Conservation (phyloP, 2,329 filamentous ascomycete species). For the Fusarium sterilihyphosum region DNA sequence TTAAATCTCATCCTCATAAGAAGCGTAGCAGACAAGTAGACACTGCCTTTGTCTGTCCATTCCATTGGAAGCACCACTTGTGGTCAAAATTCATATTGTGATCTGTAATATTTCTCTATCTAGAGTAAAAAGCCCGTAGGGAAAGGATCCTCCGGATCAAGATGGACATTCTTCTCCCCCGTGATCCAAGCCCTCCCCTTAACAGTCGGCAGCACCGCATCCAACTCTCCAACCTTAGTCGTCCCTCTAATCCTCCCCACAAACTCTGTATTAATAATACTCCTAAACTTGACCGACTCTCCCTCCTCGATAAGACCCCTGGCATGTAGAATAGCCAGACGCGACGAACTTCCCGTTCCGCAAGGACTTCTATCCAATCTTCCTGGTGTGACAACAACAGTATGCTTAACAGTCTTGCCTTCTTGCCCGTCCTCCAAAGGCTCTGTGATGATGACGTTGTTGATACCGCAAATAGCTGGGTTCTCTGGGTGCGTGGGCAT, state of each 20-base stretch:
- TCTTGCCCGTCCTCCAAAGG: background rate
- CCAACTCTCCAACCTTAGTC: background rate
- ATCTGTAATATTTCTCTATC: no score
- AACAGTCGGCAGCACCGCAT: constrained; percentile 4
- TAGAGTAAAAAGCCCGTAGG: background rate
- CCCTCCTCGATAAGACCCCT: constrained; percentile 2
- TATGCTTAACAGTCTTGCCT: constrained; percentile 6
- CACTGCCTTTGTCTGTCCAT: no score
- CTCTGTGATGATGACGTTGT: constrained; percentile 50
- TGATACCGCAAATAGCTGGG: constrained; percentile 52
- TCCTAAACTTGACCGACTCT: constrained; percentile 6
- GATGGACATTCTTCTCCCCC: constrained; percentile 15
- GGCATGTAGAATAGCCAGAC: background rate
- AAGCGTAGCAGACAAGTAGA: no score
- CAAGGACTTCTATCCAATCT: constrained; percentile 14
- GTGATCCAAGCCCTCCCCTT: constrained; percentile 19
- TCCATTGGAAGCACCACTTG: no score
- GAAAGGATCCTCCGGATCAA: constrained; percentile 16
- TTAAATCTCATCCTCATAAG: background rate
- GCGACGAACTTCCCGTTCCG: constrained; percentile 6
- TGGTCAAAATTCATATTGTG: accelerated
- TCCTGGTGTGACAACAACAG: constrained; percentile 9
- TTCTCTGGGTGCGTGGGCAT: constrained; percentile 55
- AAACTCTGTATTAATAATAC: constrained; percentile 18
- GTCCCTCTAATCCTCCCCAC: constrained; percentile 8